Evolutionary conservation across 345 rosid species (phyloP).

Genomic region (Viola odorata): DNA sequence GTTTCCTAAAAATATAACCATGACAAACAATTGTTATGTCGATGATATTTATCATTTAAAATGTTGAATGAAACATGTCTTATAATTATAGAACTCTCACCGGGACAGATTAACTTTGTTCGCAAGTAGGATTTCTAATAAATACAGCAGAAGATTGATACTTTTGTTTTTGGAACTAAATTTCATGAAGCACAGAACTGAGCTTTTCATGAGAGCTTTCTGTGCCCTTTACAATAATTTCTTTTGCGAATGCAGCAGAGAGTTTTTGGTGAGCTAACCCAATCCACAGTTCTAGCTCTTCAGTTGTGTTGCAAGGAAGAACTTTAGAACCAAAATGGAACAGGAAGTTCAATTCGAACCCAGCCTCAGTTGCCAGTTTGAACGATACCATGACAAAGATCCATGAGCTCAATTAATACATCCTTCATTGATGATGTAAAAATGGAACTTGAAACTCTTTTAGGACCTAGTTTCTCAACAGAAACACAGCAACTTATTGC

Average conservation of each 20-base stretch:
- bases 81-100: too few species aligned
- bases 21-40: too few species aligned
- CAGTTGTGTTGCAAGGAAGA: slow-evolving; percentile 36
- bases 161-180: too few species aligned
- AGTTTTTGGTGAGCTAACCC: slow-evolving; percentile 63
- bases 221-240: slow-evolving; percentile 22
- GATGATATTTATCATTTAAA: too few species aligned
- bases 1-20: too few species aligned
- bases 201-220: slow-evolving; percentile 32
- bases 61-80: too few species aligned
- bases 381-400: slow-evolving; percentile 40
- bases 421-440: slow-evolving; percentile 32
- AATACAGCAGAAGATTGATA: neutral
- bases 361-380: slow-evolving; percentile 54
- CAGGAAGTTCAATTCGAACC: slow-evolving; percentile 55
- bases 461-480: slow-evolving; percentile 41
- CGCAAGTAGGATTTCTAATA: too few species aligned
- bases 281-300: slow-evolving; percentile 67
- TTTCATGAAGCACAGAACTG: slow-evolving; percentile 11
- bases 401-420: slow-evolving; percentile 45
- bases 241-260: slow-evolving; percentile 39
- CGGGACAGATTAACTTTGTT: too few species aligned
- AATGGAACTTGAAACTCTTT: slow-evolving; percentile 31
- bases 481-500: slow-evolving; percentile 64
- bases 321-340: slow-evolving; percentile 48